These are phyloP conservation scores for Cladosporium halotolerans DNA, from an alignment of 2,329 filamentous ascomycete species.

Conservation along the genomic window DNA sequence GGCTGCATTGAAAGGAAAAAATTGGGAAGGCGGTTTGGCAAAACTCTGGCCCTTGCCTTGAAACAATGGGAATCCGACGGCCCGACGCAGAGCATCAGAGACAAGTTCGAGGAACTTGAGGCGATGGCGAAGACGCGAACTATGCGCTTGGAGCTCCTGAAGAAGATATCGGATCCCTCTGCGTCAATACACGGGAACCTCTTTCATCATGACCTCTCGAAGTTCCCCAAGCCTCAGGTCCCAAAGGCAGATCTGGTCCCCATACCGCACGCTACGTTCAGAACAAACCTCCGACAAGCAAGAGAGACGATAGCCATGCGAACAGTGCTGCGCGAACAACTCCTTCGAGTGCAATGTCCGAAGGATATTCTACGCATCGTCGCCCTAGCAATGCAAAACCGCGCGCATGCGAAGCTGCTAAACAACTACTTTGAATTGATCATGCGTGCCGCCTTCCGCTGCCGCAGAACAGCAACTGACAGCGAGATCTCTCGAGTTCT, in stretches of 20 bases:
- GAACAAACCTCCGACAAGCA: slow-evolving; percentile 17
- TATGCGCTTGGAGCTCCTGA: slow-evolving; percentile 18
- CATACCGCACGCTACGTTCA: slow-evolving; percentile 22
- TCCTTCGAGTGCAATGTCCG: slow-evolving; percentile 25
- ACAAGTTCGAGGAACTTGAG: slow-evolving; percentile 17
- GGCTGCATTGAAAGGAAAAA: not conserved
- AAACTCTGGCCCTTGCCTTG: not conserved
- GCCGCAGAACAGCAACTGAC: slow-evolving; percentile 26
- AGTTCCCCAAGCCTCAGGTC: too few species aligned
- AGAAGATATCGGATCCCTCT: slow-evolving; percentile 25
- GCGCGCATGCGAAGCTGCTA: slow-evolving; percentile 17
- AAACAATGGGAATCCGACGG: slow-evolving; percentile 1
- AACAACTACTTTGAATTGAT: slow-evolving; percentile 22
- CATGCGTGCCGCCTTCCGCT: slow-evolving; percentile 30
- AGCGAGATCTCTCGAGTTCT: slow-evolving; percentile 23
- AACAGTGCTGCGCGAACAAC: slow-evolving; percentile 23
- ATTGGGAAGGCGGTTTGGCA: not conserved
- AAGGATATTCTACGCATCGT: slow-evolving; percentile 26
- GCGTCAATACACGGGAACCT: not conserved
- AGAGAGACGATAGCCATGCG: slow-evolving; percentile 18
- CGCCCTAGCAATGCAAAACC: slow-evolving; percentile 25
- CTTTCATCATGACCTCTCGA: too few species aligned
- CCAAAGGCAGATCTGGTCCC: slow-evolving; percentile 6
- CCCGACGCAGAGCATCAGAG: slow-evolving; percentile 14
- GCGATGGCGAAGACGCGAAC: slow-evolving; percentile 20